Evolutionary conservation across 495 filamentous ascomycete species (phyloP).

Genomic region (Articulospora tetracladia): DNA sequence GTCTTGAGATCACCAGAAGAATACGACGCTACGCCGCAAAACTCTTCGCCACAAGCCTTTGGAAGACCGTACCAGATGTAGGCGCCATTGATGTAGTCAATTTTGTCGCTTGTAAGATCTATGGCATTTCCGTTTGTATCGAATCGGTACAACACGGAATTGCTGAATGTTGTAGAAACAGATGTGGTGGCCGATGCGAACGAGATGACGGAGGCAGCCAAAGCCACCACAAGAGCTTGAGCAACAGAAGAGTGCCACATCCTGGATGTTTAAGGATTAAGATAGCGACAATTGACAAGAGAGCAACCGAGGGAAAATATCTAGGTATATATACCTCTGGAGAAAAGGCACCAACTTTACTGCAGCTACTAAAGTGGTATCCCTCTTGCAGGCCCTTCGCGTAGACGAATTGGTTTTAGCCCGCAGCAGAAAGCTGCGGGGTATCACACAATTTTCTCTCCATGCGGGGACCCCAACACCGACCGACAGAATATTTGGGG

Average conservation of each 20-base stretch:
- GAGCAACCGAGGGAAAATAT: not conserved
- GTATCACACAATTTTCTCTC: not conserved
- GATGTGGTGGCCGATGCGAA: not conserved
- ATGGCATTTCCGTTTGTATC: slow-evolving; percentile 21
- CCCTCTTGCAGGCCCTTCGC: not conserved
- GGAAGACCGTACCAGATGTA: slow-evolving; percentile 20
- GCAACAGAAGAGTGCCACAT: not conserved
- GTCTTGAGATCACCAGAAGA: slow-evolving; percentile 15
- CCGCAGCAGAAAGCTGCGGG: not conserved
- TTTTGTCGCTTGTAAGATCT: slow-evolving; percentile 15
- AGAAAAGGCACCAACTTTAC: not conserved
- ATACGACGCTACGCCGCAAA: slow-evolving; percentile 14
- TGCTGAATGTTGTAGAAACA: slow-evolving; percentile 16
- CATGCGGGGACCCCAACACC: not conserved
- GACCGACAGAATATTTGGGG: not conserved
- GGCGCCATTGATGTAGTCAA: slow-evolving; percentile 13
- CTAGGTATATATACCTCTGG: too few species aligned
- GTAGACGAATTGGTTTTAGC: not conserved
- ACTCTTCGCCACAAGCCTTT: slow-evolving; percentile 6
- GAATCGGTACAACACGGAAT: slow-evolving; percentile 14
- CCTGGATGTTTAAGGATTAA: not conserved
- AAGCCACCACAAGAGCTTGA: not conserved
- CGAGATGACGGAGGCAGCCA: not conserved
- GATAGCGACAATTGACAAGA: not conserved
- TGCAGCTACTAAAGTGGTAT: not conserved